Evolutionary conservation across 2,329 filamentous ascomycete genomes (phyloP).

Genomic region (Cladosporium colombiae): DNA sequence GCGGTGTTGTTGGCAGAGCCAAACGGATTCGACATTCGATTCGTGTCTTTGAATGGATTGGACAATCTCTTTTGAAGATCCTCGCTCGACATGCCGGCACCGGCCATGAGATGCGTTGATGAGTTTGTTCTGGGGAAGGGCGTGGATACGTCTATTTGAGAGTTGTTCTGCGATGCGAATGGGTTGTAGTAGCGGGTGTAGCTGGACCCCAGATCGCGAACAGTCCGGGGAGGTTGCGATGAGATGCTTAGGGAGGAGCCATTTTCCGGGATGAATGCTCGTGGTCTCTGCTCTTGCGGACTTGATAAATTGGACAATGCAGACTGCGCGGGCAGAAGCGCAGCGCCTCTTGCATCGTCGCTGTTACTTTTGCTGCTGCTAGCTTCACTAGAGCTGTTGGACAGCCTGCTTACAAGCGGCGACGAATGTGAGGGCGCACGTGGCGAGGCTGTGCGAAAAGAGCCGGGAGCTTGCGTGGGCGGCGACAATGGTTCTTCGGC

Average conservation of each 20-base stretch:
- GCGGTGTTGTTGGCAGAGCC: constrained; percentile 27
- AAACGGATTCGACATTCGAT: constrained; percentile 32
- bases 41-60: constrained; percentile 37
- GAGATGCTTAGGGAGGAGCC: constrained; percentile 33
- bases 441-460: constrained; percentile 7
- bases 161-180: constrained; percentile 38
- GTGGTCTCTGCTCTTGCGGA: constrained; percentile 19
- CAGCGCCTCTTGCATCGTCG: constrained; percentile 3
- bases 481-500: constrained; percentile 8
- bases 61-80: constrained; percentile 35
- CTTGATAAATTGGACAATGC: constrained; percentile 16
- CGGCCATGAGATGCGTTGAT: constrained; percentile 27
- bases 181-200: constrained; percentile 43
- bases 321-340: constrained; percentile 8
- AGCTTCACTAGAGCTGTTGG: constrained; percentile 21
- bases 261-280: constrained; percentile 26
- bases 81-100: constrained; percentile 22
- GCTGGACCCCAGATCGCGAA: constrained; percentile 40
- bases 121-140: constrained; percentile 31
- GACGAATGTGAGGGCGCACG: constrained; percentile 12
- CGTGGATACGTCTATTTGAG: constrained; percentile 34
- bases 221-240: constrained; percentile 34
- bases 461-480: neutral
- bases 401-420: constrained; percentile 15
- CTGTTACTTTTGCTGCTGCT: constrained; percentile 9